A percentile compares a stretch with the other conserved stretches of the same genome.
Evolutionary conservation across 768 basidiomycete genomes (phyloP).

Genomic region (Neoboletus subvelutipes): DNA sequence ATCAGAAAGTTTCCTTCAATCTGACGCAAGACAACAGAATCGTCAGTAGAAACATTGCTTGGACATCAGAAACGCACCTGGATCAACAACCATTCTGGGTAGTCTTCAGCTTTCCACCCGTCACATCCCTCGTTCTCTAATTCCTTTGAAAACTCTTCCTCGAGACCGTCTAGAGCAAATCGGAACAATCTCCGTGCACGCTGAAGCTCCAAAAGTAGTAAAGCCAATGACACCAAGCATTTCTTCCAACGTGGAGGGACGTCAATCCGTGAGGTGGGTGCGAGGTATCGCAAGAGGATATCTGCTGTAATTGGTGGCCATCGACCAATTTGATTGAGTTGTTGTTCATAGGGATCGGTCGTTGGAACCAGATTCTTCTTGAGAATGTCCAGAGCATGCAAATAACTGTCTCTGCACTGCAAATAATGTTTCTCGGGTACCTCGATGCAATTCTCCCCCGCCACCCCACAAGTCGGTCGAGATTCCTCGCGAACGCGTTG

Average conservation of each 20-base stretch:
- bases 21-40: constrained; percentile 24
- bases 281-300: not conserved
- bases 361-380: constrained; percentile 12
- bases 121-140: constrained; percentile 19
- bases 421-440: not conserved
- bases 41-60: not conserved
- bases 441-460: not conserved
- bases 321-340: constrained; percentile 9
- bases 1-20: constrained; percentile 31
- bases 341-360: not conserved
- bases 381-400: not conserved
- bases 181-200: constrained; percentile 5
- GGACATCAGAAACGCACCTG: constrained; percentile 27
- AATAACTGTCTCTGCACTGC: not conserved
- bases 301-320: constrained; percentile 32
- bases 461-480: not conserved
- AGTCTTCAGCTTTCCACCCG: constrained; percentile 9
- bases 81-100: constrained; percentile 44
- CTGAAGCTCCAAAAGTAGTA: constrained; percentile 21
- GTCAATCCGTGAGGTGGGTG: not conserved
- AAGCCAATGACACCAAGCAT: constrained; percentile 29
- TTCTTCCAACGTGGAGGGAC: constrained; percentile 28
- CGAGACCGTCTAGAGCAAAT: constrained; percentile 16
- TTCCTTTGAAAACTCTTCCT: constrained; percentile 31
- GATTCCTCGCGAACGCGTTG: not conserved